These are phyloP conservation scores for Paecilomyces dactylethromorphus DNA, from an alignment of 2,329 filamentous ascomycete genomes.

Conservation along the genomic window DNA sequence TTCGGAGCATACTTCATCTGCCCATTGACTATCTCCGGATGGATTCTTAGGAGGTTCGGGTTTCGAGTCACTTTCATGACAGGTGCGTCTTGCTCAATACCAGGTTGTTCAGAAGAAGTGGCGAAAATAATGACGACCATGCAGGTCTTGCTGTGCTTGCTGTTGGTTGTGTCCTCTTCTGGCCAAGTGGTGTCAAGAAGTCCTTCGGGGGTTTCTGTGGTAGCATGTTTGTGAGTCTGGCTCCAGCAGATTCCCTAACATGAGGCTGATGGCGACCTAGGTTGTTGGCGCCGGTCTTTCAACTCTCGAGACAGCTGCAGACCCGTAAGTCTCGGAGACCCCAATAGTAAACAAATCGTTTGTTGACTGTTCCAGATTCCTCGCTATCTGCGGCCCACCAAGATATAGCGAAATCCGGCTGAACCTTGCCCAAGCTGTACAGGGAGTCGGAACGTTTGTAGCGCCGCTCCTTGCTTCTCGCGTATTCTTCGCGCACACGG, in stretches of 20 bases:
- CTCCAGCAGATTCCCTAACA: too few relatives aligned
- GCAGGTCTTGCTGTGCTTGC: slow-evolving; percentile 50
- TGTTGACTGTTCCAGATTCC: background rate
- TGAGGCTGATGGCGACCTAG: background rate
- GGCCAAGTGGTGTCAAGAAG: slow-evolving; percentile 50
- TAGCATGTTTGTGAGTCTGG: slow-evolving; percentile 42
- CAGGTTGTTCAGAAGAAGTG: slow-evolving; percentile 11
- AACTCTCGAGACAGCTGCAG: slow-evolving; percentile 54
- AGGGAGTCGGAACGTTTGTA: slow-evolving; percentile 53
- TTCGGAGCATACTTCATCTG: slow-evolving; percentile 39
- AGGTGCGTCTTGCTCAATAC: slow-evolving; percentile 17
- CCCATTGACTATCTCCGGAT: slow-evolving; percentile 23
- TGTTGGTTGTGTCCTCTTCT: slow-evolving; percentile 52
- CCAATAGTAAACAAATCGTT: background rate
- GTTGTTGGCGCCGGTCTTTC: slow-evolving; percentile 47
- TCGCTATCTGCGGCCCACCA: slow-evolving; percentile 49
- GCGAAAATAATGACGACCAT: slow-evolving; percentile 19
- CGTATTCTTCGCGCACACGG: slow-evolving; percentile 55
- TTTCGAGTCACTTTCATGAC: slow-evolving; percentile 23
- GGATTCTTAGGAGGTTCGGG: slow-evolving; percentile 44
- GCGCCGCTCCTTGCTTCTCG: slow-evolving; percentile 54
- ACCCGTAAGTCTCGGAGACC: slow-evolving; percentile 38
- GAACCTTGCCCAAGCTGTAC: slow-evolving; percentile 53
- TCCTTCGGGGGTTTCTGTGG: slow-evolving; percentile 57
- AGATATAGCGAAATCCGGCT: slow-evolving; percentile 53